A percentile compares a stretch with the other conserved stretches of the same genome.
Conservation (phyloP, 495 filamentous ascomycete species). For the Penicillium simplicissimum region DNA sequence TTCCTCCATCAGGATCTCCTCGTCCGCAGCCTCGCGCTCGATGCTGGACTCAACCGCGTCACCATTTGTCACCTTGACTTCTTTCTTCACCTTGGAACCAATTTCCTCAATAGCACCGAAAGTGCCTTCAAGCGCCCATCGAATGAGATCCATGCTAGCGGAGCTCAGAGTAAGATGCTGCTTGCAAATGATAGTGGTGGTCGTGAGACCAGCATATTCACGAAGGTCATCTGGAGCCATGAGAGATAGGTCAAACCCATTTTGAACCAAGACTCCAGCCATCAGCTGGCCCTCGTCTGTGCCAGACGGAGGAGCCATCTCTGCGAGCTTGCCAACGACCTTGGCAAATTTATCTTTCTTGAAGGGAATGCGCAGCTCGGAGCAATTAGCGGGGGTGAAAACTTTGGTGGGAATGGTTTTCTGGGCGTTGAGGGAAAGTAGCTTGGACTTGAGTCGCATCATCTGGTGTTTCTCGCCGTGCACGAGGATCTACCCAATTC, state of each 20-base stretch:
- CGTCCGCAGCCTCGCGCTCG: slow-evolving; percentile 50
- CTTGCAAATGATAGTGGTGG: slow-evolving; percentile 87
- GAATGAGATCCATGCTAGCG: slow-evolving; percentile 85
- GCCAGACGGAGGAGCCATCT: slow-evolving; percentile 65
- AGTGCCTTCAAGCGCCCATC: slow-evolving; percentile 91
- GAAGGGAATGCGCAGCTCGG: slow-evolving; percentile 94
- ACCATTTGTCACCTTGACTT: slow-evolving; percentile 33
- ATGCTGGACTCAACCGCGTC: slow-evolving; percentile 38
- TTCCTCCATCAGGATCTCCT: slow-evolving; percentile 48
- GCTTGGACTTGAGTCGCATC: slow-evolving; percentile 92
- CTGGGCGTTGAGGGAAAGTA: slow-evolving; percentile 83
- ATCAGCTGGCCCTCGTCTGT: slow-evolving; percentile 59
- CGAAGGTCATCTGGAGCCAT: slow-evolving; percentile 96
- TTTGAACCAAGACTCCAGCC: slow-evolving; percentile 89
- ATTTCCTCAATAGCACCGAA: slow-evolving; percentile 85
- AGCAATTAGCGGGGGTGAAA: slow-evolving; percentile 89
- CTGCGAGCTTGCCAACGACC: slow-evolving; percentile 90
- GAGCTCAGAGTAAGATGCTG: slow-evolving; percentile 83
- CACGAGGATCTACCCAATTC: slow-evolving; percentile 71
- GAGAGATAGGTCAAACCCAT: slow-evolving; percentile 91
- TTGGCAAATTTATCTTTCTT: slow-evolving; percentile 94
- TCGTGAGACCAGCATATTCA: slow-evolving; percentile 93
- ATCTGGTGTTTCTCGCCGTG: slow-evolving; percentile 98
- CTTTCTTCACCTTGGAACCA: slow-evolving; percentile 36
- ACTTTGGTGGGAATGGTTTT: slow-evolving; percentile 83